A percentile compares a stretch with the other conserved stretches of the same genome.
phyloP scores from a whole-genome alignment of 331 rosid species.

The Spiraea crenata region DNA sequence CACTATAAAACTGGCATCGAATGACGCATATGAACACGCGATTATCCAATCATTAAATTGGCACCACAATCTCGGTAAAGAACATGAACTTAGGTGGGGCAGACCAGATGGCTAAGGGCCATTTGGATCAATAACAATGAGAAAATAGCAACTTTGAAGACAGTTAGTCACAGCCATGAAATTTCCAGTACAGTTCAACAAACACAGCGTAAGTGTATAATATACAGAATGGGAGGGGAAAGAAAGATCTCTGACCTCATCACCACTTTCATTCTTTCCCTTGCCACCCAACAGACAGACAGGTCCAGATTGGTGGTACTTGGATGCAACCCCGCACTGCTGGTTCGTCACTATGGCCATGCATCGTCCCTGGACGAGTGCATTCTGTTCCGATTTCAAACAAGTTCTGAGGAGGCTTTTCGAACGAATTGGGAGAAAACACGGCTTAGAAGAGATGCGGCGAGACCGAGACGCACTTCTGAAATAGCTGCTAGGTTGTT shows the following conservation, averaged over 20 bases:
- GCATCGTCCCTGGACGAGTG: conserved; percentile 24
- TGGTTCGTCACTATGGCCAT: conserved; percentile 8
- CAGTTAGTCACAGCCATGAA: neutral
- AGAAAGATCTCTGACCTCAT: conserved; percentile 39
- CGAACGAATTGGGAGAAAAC: neutral
- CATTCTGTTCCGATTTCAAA: conserved; percentile 1
- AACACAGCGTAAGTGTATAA: neutral
- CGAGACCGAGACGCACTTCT: conserved; percentile 9
- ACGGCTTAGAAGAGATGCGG: neutral
- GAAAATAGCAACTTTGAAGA: conserved; percentile 1
- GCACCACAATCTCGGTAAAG: neutral
- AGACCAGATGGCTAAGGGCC: neutral
- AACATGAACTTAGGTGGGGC: neutral
- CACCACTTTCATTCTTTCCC: conserved; percentile 42
- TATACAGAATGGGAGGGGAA: neutral
- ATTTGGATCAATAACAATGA: neutral
- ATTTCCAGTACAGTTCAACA: neutral
- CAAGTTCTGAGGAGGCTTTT: neutral
- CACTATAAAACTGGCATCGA: neutral
- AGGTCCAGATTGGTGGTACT: conserved; percentile 31
- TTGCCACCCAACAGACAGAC: conserved; percentile 54
- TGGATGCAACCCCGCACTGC: conserved; percentile 11
- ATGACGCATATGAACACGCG: neutral
- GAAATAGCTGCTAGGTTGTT: conserved; percentile 16
- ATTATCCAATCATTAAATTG: neutral